Evolutionary conservation across 257 asterid genomes (phyloP), one percentile per base, ranked within the genome.

Genomic region (Cordia subcordata): DNA sequence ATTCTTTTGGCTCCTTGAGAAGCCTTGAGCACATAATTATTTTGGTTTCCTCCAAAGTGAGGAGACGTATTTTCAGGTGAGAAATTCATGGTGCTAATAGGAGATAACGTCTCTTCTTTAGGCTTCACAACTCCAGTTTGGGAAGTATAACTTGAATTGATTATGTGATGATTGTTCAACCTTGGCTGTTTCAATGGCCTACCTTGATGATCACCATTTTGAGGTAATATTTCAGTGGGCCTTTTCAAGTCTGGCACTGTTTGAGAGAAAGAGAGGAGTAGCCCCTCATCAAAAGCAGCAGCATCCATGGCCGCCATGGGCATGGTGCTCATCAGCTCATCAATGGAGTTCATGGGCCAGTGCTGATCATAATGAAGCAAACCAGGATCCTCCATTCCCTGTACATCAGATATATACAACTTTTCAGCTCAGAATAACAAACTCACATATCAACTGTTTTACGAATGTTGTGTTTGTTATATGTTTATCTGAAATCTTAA

Each of bases 311-410:
- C n/a, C n/a, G 71, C 60, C 64, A 75, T 40, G 21, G 88, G 61
- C 42, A 68, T 46, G 0, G 75, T 66, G 56, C 63, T 70, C 11
- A 27, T 49, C 57, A 78, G 74, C 46, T 85, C 95, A 16, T 88
- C 79, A 1, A 76, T 20, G 18, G 85, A 67, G 67, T 60, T 72
- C 53, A 63, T 62, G 4, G 78, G 78, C 87, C 93, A 88, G 16
- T 83, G 86, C n/a, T n/a, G n/a, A n/a, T n/a, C n/a, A 49, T 42
- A 42, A 10, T 82, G 82, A 42, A 68, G 55, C 38, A 74, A 68
- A 10, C 81, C 64, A 62, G 80, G 74, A 68, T 85, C 77, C 40
- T 78, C 90, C 75, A 79, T 72, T 68, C 79, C 94, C 96, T 87
- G 62, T 10, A 50, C n/a, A 46, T 46, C 12, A 18, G 60, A 35